A percentile compares a stretch with the other conserved stretches of the same genome.
Evolutionary conservation across 169 alveolate species (phyloP).

Genomic region (Haemoproteus tartakovskyi): DNA sequence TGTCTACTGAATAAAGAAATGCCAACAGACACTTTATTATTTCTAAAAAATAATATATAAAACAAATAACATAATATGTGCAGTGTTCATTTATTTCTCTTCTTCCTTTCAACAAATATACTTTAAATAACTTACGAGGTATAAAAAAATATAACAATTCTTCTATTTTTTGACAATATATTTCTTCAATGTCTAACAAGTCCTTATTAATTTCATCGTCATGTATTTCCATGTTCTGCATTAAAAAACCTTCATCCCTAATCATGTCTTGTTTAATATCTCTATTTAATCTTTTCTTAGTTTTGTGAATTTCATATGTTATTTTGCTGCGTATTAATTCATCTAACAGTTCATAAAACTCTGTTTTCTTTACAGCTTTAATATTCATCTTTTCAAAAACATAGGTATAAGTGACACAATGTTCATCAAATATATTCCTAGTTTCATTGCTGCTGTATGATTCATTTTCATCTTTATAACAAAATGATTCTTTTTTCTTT

Average conservation of each 20-base stretch:
- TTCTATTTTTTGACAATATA: constrained; percentile 24
- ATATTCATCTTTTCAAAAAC: constrained; percentile 21
- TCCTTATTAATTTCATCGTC: background rate
- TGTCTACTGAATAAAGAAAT: constrained; percentile 12
- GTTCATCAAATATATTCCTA: no score
- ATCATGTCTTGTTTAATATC: constrained; percentile 12
- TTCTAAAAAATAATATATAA: constrained; percentile 31
- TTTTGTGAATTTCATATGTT: no score
- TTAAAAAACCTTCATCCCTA: constrained; percentile 7
- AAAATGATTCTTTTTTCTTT: no score
- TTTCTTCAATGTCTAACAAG: constrained; percentile 6
- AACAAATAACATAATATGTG: constrained; percentile 30
- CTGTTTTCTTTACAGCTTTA: constrained; percentile 21
- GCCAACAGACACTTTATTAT: constrained; percentile 16
- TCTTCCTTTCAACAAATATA: no score
- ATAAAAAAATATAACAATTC: constrained; percentile 54
- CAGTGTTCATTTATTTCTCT: background rate
- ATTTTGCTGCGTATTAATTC: constrained; percentile 27
- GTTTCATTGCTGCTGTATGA: no score
- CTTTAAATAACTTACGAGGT: background rate
- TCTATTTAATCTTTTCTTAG: background rate
- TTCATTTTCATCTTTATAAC: no score
- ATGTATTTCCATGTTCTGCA: constrained; percentile 19
- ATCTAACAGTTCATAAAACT: constrained; percentile 10
- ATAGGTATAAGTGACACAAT: constrained; percentile 29